Base-by-base conservation (phyloP, 2,329 filamentous ascomycete species). In the Grosmannia penicillata region DNA sequence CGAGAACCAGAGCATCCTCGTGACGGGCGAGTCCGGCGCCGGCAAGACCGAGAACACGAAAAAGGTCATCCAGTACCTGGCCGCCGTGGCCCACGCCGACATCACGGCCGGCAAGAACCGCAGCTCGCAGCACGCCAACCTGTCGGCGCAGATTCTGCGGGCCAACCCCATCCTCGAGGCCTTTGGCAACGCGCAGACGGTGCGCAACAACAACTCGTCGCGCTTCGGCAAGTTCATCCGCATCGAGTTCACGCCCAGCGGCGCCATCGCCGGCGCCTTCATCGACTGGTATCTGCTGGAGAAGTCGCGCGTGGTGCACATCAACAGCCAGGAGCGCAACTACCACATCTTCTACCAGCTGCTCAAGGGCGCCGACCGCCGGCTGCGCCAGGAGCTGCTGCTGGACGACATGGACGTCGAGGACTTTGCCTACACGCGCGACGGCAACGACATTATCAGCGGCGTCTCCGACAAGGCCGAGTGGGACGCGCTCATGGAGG, bases 1-100 rank as follows among this genome's bases (percentile, higher is more conserved):
- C 29, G 71, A 86, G 47, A 96, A 98, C 50, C 91, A 98, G 60
- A 96, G 89, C 52, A 98, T 98, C 50, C 67, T 98, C 37, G 93
- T 98, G 18, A 98, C 91, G 3, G 91, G 91, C 59, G 91, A 98
- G 62, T 98, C 91, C 15, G 91, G 91, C 54, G 91, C 91, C 25
- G 91, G 91, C 49, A 98, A 98, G 63, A 98, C 91, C 0, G 91
- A 98, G 56, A 98, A 98, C 55, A 98, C 91, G 14, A 98, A 98
- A 56, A 98, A 98, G 57, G 91, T 98, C 49, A 98, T 98, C 39
- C 93, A 98, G 52, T 98, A 98, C 53, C 75, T 98, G 31, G 91
- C 91, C 13, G 86, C 91, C 2, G 91, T 98, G 33, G 91, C 91
- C 9, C 82, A 83, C 30, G 75, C 83, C 0, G 89, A 96, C 43